Evolutionary conservation across 2,329 filamentous ascomycete species (phyloP), one percentile per base, ranked within the genome.

Genomic region (Endoconidiophora laricicola): DNA sequence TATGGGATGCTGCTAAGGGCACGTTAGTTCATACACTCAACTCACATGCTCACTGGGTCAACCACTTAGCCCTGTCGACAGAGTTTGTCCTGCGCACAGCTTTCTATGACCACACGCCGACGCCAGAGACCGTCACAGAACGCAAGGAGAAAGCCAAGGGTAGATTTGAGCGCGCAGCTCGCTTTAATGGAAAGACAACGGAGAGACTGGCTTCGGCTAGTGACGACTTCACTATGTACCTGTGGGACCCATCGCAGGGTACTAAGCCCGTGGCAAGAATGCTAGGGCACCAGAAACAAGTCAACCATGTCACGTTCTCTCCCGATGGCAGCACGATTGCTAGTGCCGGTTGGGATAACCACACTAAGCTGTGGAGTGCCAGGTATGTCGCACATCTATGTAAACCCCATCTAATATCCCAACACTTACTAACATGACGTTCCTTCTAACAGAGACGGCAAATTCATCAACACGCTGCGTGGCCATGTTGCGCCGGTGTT

Each of bases 141-240:
- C 88, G 83, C 65, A 67, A 81, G 14, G 69, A 71, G 5, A 86
- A 86, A 61, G 88, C 91, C 0, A 82, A 79, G 62, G 75, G 83
- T 57, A 76, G 87, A 23, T 96, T 94, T 60, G 80, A 91, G 58
- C 86, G 87, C 61, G 87, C 87, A 1, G 86, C 86, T 4, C 83
- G 73, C 2, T 72, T 87, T 24, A 77, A 81, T 55, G 83, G 83
- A 23, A 78, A 81, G 59, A 71, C 94, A 20, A 78, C 83, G 1
- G 91, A 98, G 67, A 77, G 85, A 24, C 67, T 96, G 3, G 84
- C 94, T 2, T 93, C 87, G 6, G 91, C 90, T 2, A 90, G 83
- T 56, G 91, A 96, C 61, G 91, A 98, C 63, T 94, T 88, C 63
- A 94, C 88, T 4, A 90, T 98, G 75, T 94, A 87, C 62, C 73